These are phyloP conservation scores for Sugiyamaella lignohabitans DNA, from an alignment of 805 yeast genomes.

Conservation along the genomic window DNA sequence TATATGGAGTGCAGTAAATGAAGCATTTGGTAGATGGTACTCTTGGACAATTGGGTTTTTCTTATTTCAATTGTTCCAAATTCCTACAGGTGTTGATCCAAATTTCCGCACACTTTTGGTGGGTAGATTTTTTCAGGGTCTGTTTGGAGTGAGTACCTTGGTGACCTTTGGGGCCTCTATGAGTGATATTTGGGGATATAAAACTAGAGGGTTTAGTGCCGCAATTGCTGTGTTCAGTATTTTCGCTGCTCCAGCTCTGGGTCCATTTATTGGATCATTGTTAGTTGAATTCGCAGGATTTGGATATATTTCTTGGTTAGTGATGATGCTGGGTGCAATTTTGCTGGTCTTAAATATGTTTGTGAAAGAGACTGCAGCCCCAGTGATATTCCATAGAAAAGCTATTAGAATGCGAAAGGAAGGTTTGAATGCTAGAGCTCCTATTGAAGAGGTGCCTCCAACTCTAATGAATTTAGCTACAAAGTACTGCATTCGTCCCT, in stretches of 20 bases:
- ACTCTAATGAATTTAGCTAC: slow-evolving; percentile 35
- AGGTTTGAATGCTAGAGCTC: slow-evolving; percentile 42
- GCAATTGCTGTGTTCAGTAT: slow-evolving; percentile 38
- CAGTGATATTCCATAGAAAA: slow-evolving; percentile 32
- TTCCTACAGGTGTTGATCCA: slow-evolving; percentile 40
- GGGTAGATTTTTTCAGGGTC: slow-evolving; percentile 44
- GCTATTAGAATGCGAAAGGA: slow-evolving; percentile 37
- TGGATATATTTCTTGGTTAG: slow-evolving; percentile 44
- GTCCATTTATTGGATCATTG: slow-evolving; percentile 42
- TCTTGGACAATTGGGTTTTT: slow-evolving; percentile 24
- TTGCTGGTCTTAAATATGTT: slow-evolving; percentile 32
- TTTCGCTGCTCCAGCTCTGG: slow-evolving; percentile 31
- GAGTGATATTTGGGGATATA: slow-evolving; percentile 41
- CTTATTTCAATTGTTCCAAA: slow-evolving; percentile 31
- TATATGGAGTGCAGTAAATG: slow-evolving; percentile 68
- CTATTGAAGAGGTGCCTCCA: slow-evolving; percentile 34
- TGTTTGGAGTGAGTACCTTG: slow-evolving; percentile 44
- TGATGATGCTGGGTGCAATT: slow-evolving; percentile 32
- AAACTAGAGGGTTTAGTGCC: slow-evolving; percentile 39
- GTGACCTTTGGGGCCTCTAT: slow-evolving; percentile 44
- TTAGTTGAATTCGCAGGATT: slow-evolving; percentile 39
- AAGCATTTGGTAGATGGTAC: slow-evolving; percentile 56
- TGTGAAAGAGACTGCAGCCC: slow-evolving; percentile 27
- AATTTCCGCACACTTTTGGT: slow-evolving; percentile 40
- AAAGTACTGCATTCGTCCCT: slow-evolving; percentile 18